Conservation (phyloP, 2,329 filamentous ascomycete genomes). For the Pestalotiopsis sp. region DNA sequence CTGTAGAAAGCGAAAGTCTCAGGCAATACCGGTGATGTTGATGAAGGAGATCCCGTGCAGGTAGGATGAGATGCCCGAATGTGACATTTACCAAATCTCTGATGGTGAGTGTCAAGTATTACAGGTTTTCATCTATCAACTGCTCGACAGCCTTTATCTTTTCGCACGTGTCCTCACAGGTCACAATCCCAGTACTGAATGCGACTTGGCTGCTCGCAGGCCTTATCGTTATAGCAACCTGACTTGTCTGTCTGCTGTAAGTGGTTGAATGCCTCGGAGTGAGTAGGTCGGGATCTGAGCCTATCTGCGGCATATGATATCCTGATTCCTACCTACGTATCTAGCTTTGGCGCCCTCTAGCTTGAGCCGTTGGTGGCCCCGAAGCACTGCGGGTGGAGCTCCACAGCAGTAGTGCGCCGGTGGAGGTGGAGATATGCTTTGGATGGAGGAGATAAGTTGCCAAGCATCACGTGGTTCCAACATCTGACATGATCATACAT, state of each 20-base stretch:
- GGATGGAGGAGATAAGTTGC: background rate
- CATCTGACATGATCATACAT: too few species aligned
- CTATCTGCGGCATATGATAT: background rate
- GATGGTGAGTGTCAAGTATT: too few species aligned
- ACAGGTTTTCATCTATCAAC: background rate
- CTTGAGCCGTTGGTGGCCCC: background rate
- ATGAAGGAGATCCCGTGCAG: too few species aligned
- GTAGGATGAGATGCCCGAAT: too few species aligned
- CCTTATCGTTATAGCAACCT: background rate
- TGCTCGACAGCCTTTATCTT: background rate
- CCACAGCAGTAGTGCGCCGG: background rate
- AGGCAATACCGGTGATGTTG: too few species aligned
- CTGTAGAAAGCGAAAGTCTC: too few species aligned
- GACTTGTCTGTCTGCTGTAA: too few species aligned
- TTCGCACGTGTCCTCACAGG: background rate
- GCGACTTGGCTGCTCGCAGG: background rate
- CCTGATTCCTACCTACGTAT: background rate
- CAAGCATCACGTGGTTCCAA: background rate
- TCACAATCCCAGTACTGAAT: background rate
- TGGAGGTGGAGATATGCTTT: background rate
- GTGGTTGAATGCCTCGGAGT: too few species aligned
- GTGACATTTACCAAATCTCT: too few species aligned
- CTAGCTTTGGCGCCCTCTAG: background rate
- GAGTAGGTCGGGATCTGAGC: background rate
- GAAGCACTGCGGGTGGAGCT: background rate